Evolutionary conservation across 352 stramenopile species (phyloP).

Genomic region (Phytopythium sindhum): DNA sequence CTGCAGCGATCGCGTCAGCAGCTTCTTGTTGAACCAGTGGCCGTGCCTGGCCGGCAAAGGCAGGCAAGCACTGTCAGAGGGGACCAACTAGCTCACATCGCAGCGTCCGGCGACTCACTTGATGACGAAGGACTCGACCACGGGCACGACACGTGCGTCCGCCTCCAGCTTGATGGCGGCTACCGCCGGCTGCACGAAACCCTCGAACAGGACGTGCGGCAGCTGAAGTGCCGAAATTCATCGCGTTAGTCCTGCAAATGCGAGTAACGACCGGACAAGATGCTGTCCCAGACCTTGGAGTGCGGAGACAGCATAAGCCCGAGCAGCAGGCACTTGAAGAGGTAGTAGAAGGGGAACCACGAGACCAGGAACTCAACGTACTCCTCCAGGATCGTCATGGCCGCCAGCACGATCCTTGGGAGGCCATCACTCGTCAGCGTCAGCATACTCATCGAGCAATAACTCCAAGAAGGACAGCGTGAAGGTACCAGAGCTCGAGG

Average conservation of each 20-base stretch:
- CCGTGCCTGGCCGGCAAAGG: constrained; percentile 31
- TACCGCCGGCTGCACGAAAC: constrained; percentile 53
- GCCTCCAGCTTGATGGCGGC: constrained; percentile 34
- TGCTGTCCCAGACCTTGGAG: constrained; percentile 34
- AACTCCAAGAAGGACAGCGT: not conserved
- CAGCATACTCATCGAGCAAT: not conserved
- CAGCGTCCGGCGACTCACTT: constrained; percentile 21
- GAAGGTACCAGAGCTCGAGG: constrained; percentile 58
- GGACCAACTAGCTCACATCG: not conserved
- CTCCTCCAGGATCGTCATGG: constrained; percentile 53
- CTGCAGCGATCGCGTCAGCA: constrained; percentile 46
- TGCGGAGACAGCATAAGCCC: constrained; percentile 54
- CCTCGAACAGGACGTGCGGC: constrained; percentile 57
- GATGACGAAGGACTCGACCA: constrained; percentile 51
- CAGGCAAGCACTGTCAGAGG: not conserved
- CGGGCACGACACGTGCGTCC: constrained; percentile 42
- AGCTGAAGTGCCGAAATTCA: constrained; percentile 22
- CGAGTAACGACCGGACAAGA: not conserved
- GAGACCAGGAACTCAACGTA: constrained; percentile 70
- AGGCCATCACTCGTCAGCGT: not conserved
- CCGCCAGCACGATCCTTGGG: constrained; percentile 53
- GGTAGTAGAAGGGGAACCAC: constrained; percentile 75
- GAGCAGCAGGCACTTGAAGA: constrained; percentile 66
- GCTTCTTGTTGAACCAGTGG: constrained; percentile 62
- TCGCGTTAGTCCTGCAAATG: not conserved